Evolutionary conservation across 2,329 filamentous ascomycete species (phyloP), one percentile per base, ranked within the genome.

Genomic region (Trichoderma breve): DNA sequence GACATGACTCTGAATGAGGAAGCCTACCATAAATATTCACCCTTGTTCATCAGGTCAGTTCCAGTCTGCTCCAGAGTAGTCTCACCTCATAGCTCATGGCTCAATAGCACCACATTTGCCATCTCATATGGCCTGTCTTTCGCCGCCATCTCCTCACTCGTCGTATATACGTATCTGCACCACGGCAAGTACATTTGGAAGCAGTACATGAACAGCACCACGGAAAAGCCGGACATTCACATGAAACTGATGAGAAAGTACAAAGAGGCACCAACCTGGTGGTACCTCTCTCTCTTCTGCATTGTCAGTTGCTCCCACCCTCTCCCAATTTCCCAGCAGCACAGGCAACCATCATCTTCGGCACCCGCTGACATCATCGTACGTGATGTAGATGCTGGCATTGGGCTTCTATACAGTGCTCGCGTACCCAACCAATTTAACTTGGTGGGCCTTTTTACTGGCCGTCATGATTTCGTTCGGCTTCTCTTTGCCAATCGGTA

Each of bases 371-470:
- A 70, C 68, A 61, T 70, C 68, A 55, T 70, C 26, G 18, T 51
- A 14, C 57, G 55, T 58, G n/a, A 15, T 18, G 57, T 47, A 87
- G 87, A 86, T 89, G 81, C 83, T 90, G 2, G 80, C 74, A 4
- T 81, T 89, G 4, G 87, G 86, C 24, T 85, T 90, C 72, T 76
- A 86, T 30, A 87, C 88, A 2, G 83, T 89, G 4, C 81, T 90
- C 11, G 86, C 82, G 0, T 93, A 89, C 76, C 87, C 89, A 0
- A 93, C 92, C 3, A 90, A 92, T 73, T 82, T 93, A 73, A 84
- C 86, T 1, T 93, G 91, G 91, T 94, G 91, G 91, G 88, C 89
- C 0, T 93, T 93, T 75, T 79, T 93, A 58, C 80, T 94, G 6
- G 86, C 91, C 3, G 85, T 93, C 4, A 81, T 86, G 66, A 90